These are phyloP conservation scores for Glycine tomentella DNA, from an alignment of 306 rosid species.

Conservation along the genomic window DNA sequence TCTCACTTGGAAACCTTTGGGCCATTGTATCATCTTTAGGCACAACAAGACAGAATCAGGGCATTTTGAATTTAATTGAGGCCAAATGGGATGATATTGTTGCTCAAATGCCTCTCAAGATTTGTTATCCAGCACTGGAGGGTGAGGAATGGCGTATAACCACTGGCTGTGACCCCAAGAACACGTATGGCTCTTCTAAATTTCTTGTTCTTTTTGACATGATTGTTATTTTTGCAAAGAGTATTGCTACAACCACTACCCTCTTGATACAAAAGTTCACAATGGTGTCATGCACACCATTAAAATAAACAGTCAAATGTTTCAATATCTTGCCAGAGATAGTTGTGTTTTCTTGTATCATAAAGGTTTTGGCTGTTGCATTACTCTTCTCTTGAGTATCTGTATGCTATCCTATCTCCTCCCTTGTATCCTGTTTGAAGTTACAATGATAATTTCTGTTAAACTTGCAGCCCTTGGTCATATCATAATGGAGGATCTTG, in stretches of 20 bases:
- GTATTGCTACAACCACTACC: constrained; percentile 26
- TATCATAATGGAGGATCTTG: constrained; percentile 96
- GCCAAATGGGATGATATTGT: constrained; percentile 92
- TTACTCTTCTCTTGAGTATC: constrained; percentile 3
- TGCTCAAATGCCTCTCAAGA: constrained; percentile 89
- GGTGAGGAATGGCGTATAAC: constrained; percentile 88
- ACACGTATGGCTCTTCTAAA: constrained; percentile 67
- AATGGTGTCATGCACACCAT: background rate
- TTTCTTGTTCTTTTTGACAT: background rate
- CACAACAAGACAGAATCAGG: constrained; percentile 67
- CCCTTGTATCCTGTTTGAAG: background rate
- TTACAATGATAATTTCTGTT: constrained; percentile 30
- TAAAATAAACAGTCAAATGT: constrained; percentile 28
- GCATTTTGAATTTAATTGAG: constrained; percentile 79
- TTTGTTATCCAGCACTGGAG: constrained; percentile 89
- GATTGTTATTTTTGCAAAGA: background rate
- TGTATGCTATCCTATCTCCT: constrained; percentile 6
- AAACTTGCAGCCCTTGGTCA: constrained; percentile 85
- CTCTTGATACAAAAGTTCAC: constrained; percentile 5
- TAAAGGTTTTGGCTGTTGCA: constrained; percentile 21
- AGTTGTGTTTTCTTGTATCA: background rate
- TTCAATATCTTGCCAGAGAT: constrained; percentile 13
- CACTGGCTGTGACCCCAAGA: constrained; percentile 96
- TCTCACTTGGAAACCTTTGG: constrained; percentile 94
- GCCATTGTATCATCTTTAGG: constrained; percentile 86